Evolutionary conservation across 257 asterid genomes (phyloP).

Genomic region (Solanum corneliomulleri): DNA sequence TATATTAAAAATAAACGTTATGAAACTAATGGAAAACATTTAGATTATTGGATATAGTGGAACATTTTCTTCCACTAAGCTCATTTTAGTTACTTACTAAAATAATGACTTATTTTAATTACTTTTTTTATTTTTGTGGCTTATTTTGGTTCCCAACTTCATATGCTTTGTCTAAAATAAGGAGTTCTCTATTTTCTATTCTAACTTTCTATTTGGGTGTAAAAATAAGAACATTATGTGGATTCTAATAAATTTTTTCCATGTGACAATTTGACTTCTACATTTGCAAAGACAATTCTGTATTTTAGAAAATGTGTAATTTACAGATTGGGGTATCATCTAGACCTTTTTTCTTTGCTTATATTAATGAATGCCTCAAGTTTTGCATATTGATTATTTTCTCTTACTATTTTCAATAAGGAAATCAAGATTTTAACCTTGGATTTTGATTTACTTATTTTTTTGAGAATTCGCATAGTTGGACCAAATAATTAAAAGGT

Average conservation of each 20-base stretch:
- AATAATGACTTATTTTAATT: too few relatives aligned
- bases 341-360: not conserved
- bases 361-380: not conserved
- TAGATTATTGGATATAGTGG: too few relatives aligned
- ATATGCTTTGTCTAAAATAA: not conserved
- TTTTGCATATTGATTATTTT: not conserved
- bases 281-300: too few relatives aligned
- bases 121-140: too few relatives aligned
- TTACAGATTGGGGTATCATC: not conserved
- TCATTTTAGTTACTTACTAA: too few relatives aligned
- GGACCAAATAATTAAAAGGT: not conserved
- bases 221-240: not conserved
- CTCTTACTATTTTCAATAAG: not conserved
- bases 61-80: too few relatives aligned
- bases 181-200: not conserved
- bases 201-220: not conserved
- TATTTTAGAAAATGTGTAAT: not conserved
- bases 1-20: too few relatives aligned
- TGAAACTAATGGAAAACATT: too few relatives aligned
- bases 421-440: not conserved
- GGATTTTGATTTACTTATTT: too few relatives aligned
- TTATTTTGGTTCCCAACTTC: too few relatives aligned
- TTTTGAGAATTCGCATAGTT: not conserved
- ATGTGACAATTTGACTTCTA: not conserved
- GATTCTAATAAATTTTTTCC: not conserved